Base-by-base conservation (phyloP, 2,329 filamentous ascomycete genomes). In the Microsporum ferrugineum region DNA sequence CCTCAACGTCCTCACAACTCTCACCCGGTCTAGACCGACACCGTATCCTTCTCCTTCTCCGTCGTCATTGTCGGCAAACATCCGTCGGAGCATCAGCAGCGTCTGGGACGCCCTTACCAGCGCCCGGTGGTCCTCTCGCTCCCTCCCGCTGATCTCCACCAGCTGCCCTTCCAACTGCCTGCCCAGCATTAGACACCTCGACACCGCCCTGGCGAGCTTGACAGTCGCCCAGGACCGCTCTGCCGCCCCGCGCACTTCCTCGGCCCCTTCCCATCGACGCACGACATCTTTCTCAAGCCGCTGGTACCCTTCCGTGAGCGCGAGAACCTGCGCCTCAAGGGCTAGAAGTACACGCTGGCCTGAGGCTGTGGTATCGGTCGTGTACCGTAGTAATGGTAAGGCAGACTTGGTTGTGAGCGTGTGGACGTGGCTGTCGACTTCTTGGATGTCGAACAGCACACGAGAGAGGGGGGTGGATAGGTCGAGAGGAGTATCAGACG, bases 361-460 rank as follows among this genome's bases (percentile, higher is more conserved):
- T 1, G 90, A 85, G 36, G 84, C 80, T 12, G 85, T 88, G 72
- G 94, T 88, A 49, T 83, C 78, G 63, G 85, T 81, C 2, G 91
- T 95, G 73, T 96, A 82, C 34, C 85, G 78, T 23, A 99, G 82
- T 33, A 99, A 80, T 0, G 91, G 88, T 0, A 92, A 77, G 2
- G 94, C 91, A 33, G 87, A 88, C 65, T 88, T 86, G 1, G 91
- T 94, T 4, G 92, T 95, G 45, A 97, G 82, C 2, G 84, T 83
- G 73, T 99, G 90, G 65, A 99, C 96, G 71, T 95, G 91, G 0
- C 91, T 95, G 75, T 97, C 92, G 66, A 99, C 88, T 75, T 97
- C 94, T 72, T 97, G 94, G 2, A 94, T 87, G 75, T 99, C 94
- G 75, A 99, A 99, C 5, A 97, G 84, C 3, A 96, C 91, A 60